phyloP scores from a whole-genome alignment of 2,329 filamentous ascomycete species.

The Thielaviopsis musarum region DNA sequence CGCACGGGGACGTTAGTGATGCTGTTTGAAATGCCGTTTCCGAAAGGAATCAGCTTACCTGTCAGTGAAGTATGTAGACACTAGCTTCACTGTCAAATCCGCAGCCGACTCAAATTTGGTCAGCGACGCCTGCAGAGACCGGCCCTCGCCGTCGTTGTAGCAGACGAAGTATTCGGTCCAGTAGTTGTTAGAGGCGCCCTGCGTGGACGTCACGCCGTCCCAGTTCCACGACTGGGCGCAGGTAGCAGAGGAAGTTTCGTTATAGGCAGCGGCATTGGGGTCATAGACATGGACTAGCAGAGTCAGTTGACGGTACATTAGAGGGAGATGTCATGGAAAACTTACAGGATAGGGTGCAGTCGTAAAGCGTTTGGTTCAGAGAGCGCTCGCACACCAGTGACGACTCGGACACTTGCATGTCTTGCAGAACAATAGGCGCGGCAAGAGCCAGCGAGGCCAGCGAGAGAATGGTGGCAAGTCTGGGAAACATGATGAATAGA shows the following conservation, averaged over 20 bases:
- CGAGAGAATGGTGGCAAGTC: not conserved
- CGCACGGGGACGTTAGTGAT: no score
- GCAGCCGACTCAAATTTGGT: not conserved
- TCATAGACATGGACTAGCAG: conserved; percentile 1
- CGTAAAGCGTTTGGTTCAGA: not conserved
- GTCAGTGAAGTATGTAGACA: conserved; percentile 1
- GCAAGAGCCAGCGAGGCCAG: conserved; percentile 2
- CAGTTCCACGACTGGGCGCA: conserved; percentile 15
- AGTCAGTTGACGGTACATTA: not conserved
- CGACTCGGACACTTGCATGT: conserved; percentile 6
- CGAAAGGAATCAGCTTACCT: not conserved
- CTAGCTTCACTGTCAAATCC: conserved; percentile 1
- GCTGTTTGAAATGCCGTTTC: no score
- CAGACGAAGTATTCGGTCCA: conserved; percentile 10
- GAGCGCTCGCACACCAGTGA: not conserved
- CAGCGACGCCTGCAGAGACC: conserved; percentile 3
- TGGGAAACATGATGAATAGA: not conserved
- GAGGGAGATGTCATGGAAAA: not conserved
- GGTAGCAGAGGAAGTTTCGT: not conserved
- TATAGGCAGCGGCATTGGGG: conserved; percentile 4
- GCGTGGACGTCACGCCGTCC: conserved; percentile 14
- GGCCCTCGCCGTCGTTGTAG: conserved; percentile 4
- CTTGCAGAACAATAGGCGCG: not conserved
- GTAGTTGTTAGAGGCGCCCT: conserved; percentile 17
- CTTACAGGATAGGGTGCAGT: conserved; percentile 9